A percentile compares a stretch with the other conserved stretches of the same genome.
Conservation (phyloP, 345 rosid genomes). For the Nephelium lappaceum region DNA sequence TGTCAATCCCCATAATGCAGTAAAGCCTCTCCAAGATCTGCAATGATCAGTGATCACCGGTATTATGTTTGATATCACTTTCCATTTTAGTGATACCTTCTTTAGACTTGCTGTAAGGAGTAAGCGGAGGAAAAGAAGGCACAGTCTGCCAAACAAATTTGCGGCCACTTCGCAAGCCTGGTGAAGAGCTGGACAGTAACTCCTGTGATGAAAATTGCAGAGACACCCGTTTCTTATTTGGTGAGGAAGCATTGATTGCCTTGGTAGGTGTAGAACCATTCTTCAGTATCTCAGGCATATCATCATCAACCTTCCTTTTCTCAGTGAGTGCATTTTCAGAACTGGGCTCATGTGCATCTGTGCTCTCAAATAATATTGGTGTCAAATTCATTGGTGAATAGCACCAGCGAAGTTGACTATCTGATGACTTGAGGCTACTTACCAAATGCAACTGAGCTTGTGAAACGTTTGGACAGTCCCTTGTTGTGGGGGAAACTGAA, state of each 20-base stretch:
- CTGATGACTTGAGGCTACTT: conserved; percentile 23
- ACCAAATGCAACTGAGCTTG: conserved; percentile 8
- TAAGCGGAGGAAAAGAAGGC: conserved; percentile 33
- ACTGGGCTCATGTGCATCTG: conserved; percentile 6
- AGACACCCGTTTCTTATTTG: conserved; percentile 31
- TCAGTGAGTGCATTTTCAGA: conserved; percentile 8
- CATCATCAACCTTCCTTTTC: conserved; percentile 11
- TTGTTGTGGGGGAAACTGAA: conserved; percentile 20
- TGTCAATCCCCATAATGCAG: not conserved
- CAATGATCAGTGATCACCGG: conserved; percentile 2
- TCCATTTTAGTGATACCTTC: conserved; percentile 10
- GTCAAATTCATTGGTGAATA: conserved; percentile 19
- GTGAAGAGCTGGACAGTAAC: conserved; percentile 23
- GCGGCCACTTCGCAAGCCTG: conserved; percentile 21
- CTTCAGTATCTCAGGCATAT: conserved; percentile 17
- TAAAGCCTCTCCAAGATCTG: not conserved
- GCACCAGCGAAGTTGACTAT: conserved; percentile 12
- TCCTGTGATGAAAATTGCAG: conserved; percentile 25
- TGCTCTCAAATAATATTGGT: conserved; percentile 8
- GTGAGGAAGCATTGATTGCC: conserved; percentile 16
- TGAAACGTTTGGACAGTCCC: conserved; percentile 3
- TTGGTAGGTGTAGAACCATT: conserved; percentile 27
- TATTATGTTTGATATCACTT: conserved; percentile 12
- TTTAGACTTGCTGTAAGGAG: conserved; percentile 34
- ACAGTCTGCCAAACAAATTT: conserved; percentile 27